Evolutionary conservation across 371 early-diverging fungal species (phyloP), one percentile per base, ranked within the genome.

Genomic region (Saksenaea vasiformis): DNA sequence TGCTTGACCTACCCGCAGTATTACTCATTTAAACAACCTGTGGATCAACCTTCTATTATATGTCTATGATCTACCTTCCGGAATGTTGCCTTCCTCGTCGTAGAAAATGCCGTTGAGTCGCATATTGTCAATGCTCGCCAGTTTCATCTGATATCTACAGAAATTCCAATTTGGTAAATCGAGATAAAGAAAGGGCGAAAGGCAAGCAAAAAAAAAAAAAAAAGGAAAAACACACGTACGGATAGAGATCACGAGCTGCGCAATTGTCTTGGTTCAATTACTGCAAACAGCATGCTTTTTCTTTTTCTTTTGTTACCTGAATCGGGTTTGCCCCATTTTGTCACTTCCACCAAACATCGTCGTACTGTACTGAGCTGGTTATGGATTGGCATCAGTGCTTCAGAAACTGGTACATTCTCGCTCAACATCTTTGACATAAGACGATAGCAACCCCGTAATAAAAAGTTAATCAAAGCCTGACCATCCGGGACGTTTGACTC

Each of bases 401-500:
- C 94, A 5, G 90, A 90, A n/a, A 95, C 90, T 3, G 96, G 93
- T 58, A 94, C 95, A 58, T 90, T 90, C 5, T 90, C 87, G 60
- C 89, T 85, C 35, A 88, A 69, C 68, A 96, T 87, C 65, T 91
- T 93, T 65, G 94, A 90, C 58, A 96, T 86, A n/a, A 93, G 71
- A 37, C 90, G 86, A 68, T 95, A 93, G 77, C 95, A 94, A 60
- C 91, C 93, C 70, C 93, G 91, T 31, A 95, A 79, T 64, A 96
- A 72, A 67, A 91, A 93, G 69, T 95, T 92, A 38, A 94, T 76
- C 8, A 91, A 76, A 1, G 87, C 85, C 66, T 93, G 92, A 11
- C 91, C 92, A 64, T 86, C 85, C 0, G 89, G 86, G 0, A 90
- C 78, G 34, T 67, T 65, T 7, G 63, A 69, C 43, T 85, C 77